phyloP scores from a whole-genome alignment of 2,329 filamentous ascomycete genomes.

The Aspergillus sp. region DNA sequence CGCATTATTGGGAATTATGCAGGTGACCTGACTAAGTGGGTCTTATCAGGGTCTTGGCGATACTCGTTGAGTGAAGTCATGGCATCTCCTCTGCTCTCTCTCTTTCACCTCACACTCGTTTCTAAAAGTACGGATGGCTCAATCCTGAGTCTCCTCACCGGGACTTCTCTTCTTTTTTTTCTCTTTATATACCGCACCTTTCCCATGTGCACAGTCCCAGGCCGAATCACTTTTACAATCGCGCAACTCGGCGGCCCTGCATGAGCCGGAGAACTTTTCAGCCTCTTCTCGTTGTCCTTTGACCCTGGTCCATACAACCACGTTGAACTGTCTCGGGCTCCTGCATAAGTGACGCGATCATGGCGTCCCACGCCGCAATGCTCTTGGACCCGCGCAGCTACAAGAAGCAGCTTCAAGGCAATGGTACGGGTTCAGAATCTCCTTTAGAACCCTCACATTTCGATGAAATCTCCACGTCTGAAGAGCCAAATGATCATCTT shows the following conservation, averaged over 20 bases:
- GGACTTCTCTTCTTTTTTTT: not conserved
- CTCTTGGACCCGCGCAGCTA: slow-evolving; percentile 36
- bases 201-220: too few relatives aligned
- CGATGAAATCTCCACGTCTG: slow-evolving; percentile 3
- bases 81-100: not conserved
- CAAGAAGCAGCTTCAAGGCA: slow-evolving; percentile 26
- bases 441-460: slow-evolving; percentile 5
- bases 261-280: not conserved
- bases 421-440: slow-evolving; percentile 21
- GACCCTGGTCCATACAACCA: not conserved
- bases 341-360: slow-evolving; percentile 13
- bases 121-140: not conserved
- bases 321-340: slow-evolving; percentile 6
- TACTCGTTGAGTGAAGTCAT: not conserved
- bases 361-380: slow-evolving; percentile 34
- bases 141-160: not conserved
- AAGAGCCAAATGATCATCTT: slow-evolving; percentile 5
- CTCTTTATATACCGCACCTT: too few relatives aligned
- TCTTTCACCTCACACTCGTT: not conserved
- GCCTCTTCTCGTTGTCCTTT: not conserved
- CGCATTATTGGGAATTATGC: slow-evolving; percentile 4
- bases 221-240: too few relatives aligned
- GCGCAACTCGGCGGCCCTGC: too few relatives aligned
- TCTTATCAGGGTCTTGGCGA: slow-evolving; percentile 17
- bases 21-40: too few relatives aligned